phyloP scores from a whole-genome alignment of 306 rosid species.

The Gastrolobium bilobum region DNA sequence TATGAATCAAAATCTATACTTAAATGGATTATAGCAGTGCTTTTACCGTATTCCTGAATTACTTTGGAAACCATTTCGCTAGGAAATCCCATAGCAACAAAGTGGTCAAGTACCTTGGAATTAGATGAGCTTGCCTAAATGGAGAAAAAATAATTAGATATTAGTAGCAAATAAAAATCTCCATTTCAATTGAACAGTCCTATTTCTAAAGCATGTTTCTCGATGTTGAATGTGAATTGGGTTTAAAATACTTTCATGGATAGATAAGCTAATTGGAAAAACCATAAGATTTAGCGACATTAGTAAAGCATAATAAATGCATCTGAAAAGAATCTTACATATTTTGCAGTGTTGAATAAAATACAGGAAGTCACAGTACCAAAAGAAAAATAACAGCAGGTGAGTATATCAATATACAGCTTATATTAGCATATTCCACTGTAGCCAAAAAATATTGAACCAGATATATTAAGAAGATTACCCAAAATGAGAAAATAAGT shows the following conservation, averaged over 20 bases:
- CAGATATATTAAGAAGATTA: conserved; percentile 4
- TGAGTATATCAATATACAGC: conserved; percentile 11
- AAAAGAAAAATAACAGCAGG: conserved; percentile 30
- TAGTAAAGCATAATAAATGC: conserved; percentile 2
- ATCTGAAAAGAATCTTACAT: neutral
- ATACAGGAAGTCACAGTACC: conserved; percentile 6
- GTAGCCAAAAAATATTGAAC: conserved; percentile 6
- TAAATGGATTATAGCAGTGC: conserved; percentile 44
- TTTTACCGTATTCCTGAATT: conserved; percentile 79
- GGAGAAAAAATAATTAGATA: conserved; percentile 38
- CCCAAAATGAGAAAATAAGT: conserved; percentile 14
- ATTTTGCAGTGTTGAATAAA: conserved; percentile 17
- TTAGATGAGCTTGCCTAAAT: conserved; percentile 75
- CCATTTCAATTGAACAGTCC: neutral
- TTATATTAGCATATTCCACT: conserved; percentile 18
- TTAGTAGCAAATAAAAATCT: conserved; percentile 42
- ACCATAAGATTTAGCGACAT: neutral
- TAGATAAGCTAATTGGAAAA: conserved; percentile 8
- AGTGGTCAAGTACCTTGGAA: conserved; percentile 72
- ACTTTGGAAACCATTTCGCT: conserved; percentile 77
- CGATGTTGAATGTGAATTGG: conserved; percentile 19
- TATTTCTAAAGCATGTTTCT: conserved; percentile 33
- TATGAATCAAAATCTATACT: conserved; percentile 14
- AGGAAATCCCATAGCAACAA: conserved; percentile 86
- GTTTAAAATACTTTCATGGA: conserved; percentile 8